Evolutionary conservation across 176 grass and related monocot genomes (phyloP), one percentile per base, ranked within the genome.

Genomic region (Oryza glumipatula): DNA sequence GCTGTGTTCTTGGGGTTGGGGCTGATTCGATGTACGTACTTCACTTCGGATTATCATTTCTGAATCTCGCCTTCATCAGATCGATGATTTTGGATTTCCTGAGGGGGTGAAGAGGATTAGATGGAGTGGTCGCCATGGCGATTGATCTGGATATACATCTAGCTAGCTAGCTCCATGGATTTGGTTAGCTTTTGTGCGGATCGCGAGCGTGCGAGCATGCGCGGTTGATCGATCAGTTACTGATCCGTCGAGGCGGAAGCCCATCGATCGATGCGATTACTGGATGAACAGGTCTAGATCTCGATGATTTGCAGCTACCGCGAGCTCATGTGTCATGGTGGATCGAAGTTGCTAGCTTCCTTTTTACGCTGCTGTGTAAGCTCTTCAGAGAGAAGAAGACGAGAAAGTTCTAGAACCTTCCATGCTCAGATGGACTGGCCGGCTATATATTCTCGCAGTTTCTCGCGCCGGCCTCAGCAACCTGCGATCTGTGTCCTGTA

Each of bases 321-420:
- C 26, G 26, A 26, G 7, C 21, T 21, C 7, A 8, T 21, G 0
- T 77, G 10, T 77, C 21, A 41, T 80, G 11, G 7, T 41, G 39
- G 39, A 36, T 36, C 35, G 35, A 41, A 41, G 39, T 7, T 74
- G 51, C 16, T 38, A 1, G 51, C 16, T 38, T 5, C 5, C 36
- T 38, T 38, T 38, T 38, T 6, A 38, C 36, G 36, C 36, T 36
- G 35, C 0, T 5, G 30, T 32, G 30, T 6, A 5, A 38, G 36
- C 36, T 38, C 36, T 38, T 38, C 36, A 38, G 36, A 4, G 36
- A 32, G 14, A 68, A 33, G 69, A 80, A 46, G 43, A 17, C 67
- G 15, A 16, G 49, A 16, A 56, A 56, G 3, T 54, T 79, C 77
- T 88, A 73, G 66, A 83, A 73, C 15, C 15, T 73, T 78, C 11